phyloP scores from a whole-genome alignment of 2,329 filamentous ascomycete species.

The Fusarium coicis region DNA sequence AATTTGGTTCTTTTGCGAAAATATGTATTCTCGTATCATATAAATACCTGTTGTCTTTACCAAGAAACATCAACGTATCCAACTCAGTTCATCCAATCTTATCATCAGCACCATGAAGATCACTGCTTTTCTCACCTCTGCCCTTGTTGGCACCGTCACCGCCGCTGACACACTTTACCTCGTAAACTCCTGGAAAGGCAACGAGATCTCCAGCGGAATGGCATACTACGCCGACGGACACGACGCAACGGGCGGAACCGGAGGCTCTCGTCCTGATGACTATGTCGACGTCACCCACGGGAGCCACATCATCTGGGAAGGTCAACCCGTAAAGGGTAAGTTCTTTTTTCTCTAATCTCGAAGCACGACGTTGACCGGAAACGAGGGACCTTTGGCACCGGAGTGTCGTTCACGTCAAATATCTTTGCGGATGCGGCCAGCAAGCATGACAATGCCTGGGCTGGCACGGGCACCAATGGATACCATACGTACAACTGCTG shows the following conservation, averaged over 20 bases:
- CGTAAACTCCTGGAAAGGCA: constrained; percentile 1
- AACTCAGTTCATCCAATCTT: accelerated
- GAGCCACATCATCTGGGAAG: background rate
- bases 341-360: accelerated
- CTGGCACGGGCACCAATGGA: background rate
- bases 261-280: background rate
- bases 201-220: background rate
- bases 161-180: background rate
- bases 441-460: background rate
- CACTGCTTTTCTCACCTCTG: background rate
- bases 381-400: background rate
- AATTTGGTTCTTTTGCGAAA: accelerated
- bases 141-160: accelerated
- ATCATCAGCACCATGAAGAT: background rate
- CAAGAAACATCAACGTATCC: background rate
- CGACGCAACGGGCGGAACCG: background rate
- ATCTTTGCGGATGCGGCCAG: background rate
- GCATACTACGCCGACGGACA: background rate
- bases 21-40: background rate
- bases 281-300: background rate
- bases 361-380: accelerated
- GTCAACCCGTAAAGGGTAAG: background rate
- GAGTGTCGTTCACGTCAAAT: background rate
- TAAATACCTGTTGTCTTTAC: background rate
- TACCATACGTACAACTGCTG: constrained; percentile 1